Evolutionary conservation across 1,139 yeast species (phyloP), one percentile per base, ranked within the genome.

Genomic region (Pichia cactophila): DNA sequence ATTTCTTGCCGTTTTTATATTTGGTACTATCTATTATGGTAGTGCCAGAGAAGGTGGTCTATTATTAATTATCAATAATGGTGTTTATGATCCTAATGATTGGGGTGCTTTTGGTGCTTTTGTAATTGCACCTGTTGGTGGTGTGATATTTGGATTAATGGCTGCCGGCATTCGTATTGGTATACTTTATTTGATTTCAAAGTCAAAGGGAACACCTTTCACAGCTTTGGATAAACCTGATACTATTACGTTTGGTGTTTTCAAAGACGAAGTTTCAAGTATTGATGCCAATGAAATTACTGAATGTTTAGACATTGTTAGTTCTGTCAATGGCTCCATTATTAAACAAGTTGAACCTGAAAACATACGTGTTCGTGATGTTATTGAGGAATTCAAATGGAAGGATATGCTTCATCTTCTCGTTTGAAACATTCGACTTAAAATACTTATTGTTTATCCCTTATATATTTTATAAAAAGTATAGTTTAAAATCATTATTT

Each of bases 61-160:
- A 55, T 72, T 89, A 45, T 65, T 85, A 51, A 73, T 89, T 52
- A 69, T 85, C 44, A 79, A 86, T 78, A 80, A 87, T 56, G 97
- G 97, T 47, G 69, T 90, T 40, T 90, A 90, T 63, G 72, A 76
- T 53, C 69, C 77, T 14, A 78, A 76, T 50, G 97, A 90, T 64
- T 90, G 97, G 97, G 87, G 95, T 60, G 81, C 95, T 0, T 90
- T 89, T 68, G 97, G 95, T 33, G 96, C 97, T 1, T 89, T 89
- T 68, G 94, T 86, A 7, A 86, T 83, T 56, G 95, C 97, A 1
- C 96, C 97, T 5, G 74, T 83, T 45, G 95, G 94, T 20, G 89
- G 94, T 20, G 58, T 89, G 3, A 54, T 83, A 2, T 70, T 83
- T 54, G 82, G 87, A 1, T 66, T 77, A 23, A 60, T 72, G 41